Conservation (phyloP, 1,284 basidiomycete species). For the Malassezia pachydermatis region DNA sequence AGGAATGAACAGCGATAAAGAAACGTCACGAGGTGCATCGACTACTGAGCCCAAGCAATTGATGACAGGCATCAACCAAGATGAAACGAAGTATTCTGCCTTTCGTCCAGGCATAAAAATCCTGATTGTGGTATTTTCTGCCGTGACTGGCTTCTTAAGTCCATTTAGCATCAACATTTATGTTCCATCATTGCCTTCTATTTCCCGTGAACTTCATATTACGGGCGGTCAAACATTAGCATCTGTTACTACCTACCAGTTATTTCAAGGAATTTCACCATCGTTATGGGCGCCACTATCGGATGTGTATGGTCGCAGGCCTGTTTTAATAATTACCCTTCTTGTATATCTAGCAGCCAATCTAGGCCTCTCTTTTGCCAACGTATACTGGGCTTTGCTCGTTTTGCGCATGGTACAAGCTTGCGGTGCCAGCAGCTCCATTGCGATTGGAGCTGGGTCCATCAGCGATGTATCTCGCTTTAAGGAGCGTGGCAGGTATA, state of each 20-base stretch:
- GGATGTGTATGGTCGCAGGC: constrained; percentile 55
- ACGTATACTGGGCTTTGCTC: constrained; percentile 56
- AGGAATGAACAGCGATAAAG: no score
- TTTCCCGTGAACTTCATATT: constrained; percentile 58
- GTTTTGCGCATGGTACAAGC: constrained; percentile 51
- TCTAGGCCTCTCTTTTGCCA: constrained; percentile 56
- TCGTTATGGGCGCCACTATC: constrained; percentile 57
- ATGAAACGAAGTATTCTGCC: background rate
- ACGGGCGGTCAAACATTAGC: constrained; percentile 64
- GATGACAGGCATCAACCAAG: background rate
- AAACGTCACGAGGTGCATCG: no score
- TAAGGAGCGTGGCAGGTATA: constrained; percentile 16
- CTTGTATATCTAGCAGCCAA: constrained; percentile 51
- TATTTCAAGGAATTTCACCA: constrained; percentile 55
- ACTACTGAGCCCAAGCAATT: no score
- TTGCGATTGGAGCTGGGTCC: constrained; percentile 17
- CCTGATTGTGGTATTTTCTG: background rate
- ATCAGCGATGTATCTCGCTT: constrained; percentile 15
- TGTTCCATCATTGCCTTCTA: constrained; percentile 62
- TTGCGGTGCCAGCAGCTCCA: constrained; percentile 12
- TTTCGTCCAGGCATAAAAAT: background rate
- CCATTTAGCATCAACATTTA: constrained; percentile 55
- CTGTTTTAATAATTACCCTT: constrained; percentile 55
- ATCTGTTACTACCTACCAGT: constrained; percentile 65
- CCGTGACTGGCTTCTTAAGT: constrained; percentile 6